Conservation (phyloP, 1,284 basidiomycete genomes). For the Apiotrichum laibachii region DNA sequence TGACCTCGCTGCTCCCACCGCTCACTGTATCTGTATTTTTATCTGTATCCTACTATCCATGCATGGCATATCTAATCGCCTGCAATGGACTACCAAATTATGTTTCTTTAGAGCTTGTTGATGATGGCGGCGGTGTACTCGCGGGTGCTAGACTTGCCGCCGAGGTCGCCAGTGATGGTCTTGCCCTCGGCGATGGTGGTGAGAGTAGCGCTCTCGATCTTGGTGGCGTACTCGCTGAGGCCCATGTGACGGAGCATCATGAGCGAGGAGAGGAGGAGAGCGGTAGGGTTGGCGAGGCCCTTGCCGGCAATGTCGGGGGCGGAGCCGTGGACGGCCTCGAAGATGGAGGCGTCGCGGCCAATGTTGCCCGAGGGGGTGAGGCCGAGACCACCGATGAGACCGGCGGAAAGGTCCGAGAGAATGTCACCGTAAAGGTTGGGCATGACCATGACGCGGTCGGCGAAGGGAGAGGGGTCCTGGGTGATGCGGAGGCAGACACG, state of each 20-base stretch:
- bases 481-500: conserved; percentile 80
- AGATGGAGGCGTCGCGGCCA: conserved; percentile 97
- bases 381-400: conserved; percentile 95
- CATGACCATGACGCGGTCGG: conserved; percentile 99
- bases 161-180: conserved; percentile 85
- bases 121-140: conserved; percentile 89
- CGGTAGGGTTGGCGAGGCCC: conserved; percentile 97
- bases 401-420: conserved; percentile 98
- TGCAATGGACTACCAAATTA: conserved; percentile 1
- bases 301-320: conserved; percentile 72
- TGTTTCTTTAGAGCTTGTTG: conserved; percentile 31
- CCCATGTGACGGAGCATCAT: conserved; percentile 99
- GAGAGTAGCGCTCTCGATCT: conserved; percentile 89
- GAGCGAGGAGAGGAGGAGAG: conserved; percentile 85
- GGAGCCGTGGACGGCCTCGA: conserved; percentile 98
- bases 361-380: conserved; percentile 99
- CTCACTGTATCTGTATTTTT: neutral
- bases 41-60: conserved; percentile 1
- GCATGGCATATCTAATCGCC: conserved; percentile 3
- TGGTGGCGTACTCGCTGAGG: conserved; percentile 76
- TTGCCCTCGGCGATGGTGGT: conserved; percentile 91
- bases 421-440: conserved; percentile 92
- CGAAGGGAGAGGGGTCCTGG: conserved; percentile 82
- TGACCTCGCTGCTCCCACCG: too few species aligned
- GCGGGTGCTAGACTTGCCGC: conserved; percentile 80